Evolutionary conservation across 768 basidiomycete species (phyloP).

Genomic region (Trametes punicea): DNA sequence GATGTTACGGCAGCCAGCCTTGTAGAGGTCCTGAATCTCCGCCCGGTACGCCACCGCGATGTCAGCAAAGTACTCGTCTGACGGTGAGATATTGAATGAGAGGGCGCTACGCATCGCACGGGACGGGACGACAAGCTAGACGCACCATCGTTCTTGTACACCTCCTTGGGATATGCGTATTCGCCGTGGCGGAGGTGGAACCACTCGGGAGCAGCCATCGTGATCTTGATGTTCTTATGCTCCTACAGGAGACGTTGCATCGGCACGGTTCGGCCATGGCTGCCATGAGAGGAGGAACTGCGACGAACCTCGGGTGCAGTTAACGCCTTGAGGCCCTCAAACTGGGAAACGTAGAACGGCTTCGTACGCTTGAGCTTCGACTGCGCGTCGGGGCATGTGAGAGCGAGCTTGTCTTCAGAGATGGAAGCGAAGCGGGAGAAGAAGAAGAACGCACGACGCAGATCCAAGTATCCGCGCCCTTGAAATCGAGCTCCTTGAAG

Average conservation of each 20-base stretch:
- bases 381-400: conserved; percentile 28
- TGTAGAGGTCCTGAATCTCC: conserved; percentile 45
- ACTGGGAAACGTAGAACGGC: conserved; percentile 62
- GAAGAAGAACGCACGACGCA: conserved; percentile 25
- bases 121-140: conserved; percentile 18
- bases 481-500: conserved; percentile 33
- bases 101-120: neutral
- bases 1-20: conserved; percentile 40
- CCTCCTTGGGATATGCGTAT: conserved; percentile 54
- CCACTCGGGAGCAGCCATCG: conserved; percentile 69
- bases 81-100: neutral
- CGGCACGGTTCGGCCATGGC: neutral
- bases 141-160: conserved; percentile 60
- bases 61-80: conserved; percentile 47
- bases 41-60: conserved; percentile 44
- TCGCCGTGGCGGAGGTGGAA: conserved; percentile 66
- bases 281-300: neutral
- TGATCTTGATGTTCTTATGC: conserved; percentile 66
- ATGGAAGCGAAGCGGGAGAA: neutral
- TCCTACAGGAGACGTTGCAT: conserved; percentile 38
- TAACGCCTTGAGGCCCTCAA: conserved; percentile 54
- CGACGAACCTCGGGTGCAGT: conserved; percentile 49
- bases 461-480: conserved; percentile 31
- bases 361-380: conserved; percentile 60
- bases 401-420: neutral